Evolutionary conservation across 768 basidiomycete genomes (phyloP), one percentile per base, ranked within the genome.

Genomic region (Naganishia friedmannii): DNA sequence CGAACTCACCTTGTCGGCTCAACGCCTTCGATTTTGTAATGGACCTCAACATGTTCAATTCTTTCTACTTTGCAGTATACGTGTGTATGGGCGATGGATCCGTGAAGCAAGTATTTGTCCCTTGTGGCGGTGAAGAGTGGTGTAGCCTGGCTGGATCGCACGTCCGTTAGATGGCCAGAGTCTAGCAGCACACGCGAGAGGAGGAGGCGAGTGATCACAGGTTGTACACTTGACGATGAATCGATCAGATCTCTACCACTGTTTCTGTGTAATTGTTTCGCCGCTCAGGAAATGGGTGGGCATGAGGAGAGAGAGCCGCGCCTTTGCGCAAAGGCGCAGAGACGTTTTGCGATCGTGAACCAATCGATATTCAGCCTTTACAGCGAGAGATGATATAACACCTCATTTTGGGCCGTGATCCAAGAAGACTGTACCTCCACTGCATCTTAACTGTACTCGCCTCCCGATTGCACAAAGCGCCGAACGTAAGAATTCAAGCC

Each of bases 401-500:
- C 48, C n/a, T 51, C 48, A 51, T 51, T 51, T 1, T 3, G 13
- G 26, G 12, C 12, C 4, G 6, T 37, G 34, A 37, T 34, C 3
- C 12, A 23, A 13, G 12, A 3, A 42, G 17, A 58, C 34, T 58
- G 34, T 19, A 23, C 34, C 15, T n/a, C 15, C 8, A 21, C 21
- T 63, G 2, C 26, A 26, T 23, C 7, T 63, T 15, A 10, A 13
- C 6, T 51, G 48, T 51, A 51, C 42, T 13, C 15, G 2, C 21
- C 48, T n/a, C 34, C 58, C 60, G 39, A 63, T 42, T 19, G 39
- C 23, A 26, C 32, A 7, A 21, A 23, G 4, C 6, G 57, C 57
- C 57, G 57, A 58, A 58, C 39, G 57, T 10, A 63, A 63, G 37
- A 45, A 63, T 45, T 42, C 60, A 63, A 63, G 60, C 60, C 60